Percentiles rank a stretch among this genome's conserved stretches.
Conservation (phyloP, 2,329 filamentous ascomycete species). For the Clarireedia sp. region DNA sequence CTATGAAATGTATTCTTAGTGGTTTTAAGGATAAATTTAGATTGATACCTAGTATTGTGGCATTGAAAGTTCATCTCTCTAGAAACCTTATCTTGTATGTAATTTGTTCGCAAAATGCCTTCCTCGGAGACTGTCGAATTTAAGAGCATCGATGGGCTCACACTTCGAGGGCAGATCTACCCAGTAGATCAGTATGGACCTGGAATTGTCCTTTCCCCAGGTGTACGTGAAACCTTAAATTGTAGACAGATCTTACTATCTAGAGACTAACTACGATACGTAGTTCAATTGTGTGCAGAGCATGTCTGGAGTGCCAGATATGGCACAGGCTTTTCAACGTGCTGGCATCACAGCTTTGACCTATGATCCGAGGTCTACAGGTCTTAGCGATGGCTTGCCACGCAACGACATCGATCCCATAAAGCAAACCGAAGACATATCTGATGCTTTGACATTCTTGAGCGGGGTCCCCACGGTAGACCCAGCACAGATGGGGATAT, state of each 20-base stretch:
- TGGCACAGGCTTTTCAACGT: slow-evolving; percentile 16
- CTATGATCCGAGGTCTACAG: slow-evolving; percentile 31
- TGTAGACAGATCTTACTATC: not conserved
- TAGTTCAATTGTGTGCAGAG: slow-evolving; percentile 18
- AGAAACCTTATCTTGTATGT: no score
- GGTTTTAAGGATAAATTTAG: no score
- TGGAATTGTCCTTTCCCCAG: slow-evolving; percentile 20
- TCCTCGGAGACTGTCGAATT: slow-evolving; percentile 31
- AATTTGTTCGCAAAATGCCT: not conserved
- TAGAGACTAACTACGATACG: not conserved
- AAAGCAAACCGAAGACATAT: slow-evolving; percentile 30
- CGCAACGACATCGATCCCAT: slow-evolving; percentile 29
- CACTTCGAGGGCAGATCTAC: slow-evolving; percentile 33
- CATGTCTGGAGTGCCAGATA: slow-evolving; percentile 7
- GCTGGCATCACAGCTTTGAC: slow-evolving; percentile 30
- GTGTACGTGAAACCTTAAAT: slow-evolving; percentile 12
- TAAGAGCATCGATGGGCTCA: slow-evolving; percentile 34
- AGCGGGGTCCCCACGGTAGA: slow-evolving; percentile 27
- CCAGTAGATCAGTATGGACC: slow-evolving; percentile 20
- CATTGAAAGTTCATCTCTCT: no score
- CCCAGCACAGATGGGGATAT: slow-evolving; percentile 29
- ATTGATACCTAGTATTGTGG: no score
- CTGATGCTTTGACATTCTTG: slow-evolving; percentile 32
- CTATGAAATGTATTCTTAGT: no score
- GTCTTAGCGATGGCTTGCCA: slow-evolving; percentile 28